A percentile compares a stretch with the other conserved stretches of the same genome.
These are phyloP conservation scores for Senna tora DNA, from an alignment of 306 rosid species.

Conservation along the genomic window DNA sequence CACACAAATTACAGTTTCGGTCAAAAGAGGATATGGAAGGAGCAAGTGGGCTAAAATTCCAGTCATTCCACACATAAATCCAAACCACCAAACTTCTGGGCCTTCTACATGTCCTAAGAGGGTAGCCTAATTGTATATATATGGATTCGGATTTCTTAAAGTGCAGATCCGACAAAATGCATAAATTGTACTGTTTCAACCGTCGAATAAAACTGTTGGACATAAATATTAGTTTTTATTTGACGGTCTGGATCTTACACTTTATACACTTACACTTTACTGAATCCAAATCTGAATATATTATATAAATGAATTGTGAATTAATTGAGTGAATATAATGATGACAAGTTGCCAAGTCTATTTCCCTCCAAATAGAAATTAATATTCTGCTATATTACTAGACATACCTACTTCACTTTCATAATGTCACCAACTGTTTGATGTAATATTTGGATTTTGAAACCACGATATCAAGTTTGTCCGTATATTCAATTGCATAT, in stretches of 20 bases:
- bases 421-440: neutral
- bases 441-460: neutral
- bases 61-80: too few relatives aligned
- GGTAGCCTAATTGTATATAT: too few relatives aligned
- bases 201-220: too few relatives aligned
- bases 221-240: too few relatives aligned
- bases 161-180: too few relatives aligned
- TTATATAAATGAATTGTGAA: neutral
- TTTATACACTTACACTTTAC: too few relatives aligned
- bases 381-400: neutral
- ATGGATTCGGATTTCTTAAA: too few relatives aligned
- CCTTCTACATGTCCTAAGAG: neutral
- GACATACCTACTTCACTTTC: neutral
- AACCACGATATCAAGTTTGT: neutral
- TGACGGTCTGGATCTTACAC: too few relatives aligned
- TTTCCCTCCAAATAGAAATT: neutral
- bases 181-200: too few relatives aligned
- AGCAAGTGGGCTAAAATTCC: slow-evolving; percentile 2
- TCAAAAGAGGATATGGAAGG: neutral
- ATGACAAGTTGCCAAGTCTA: neutral
- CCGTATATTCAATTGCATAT: neutral
- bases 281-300: too few relatives aligned
- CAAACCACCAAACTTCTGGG: neutral
- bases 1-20: neutral
- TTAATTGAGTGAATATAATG: neutral